Evolutionary conservation across 805 yeast species (phyloP).

Genomic region (Barnettozyma botsteinii): DNA sequence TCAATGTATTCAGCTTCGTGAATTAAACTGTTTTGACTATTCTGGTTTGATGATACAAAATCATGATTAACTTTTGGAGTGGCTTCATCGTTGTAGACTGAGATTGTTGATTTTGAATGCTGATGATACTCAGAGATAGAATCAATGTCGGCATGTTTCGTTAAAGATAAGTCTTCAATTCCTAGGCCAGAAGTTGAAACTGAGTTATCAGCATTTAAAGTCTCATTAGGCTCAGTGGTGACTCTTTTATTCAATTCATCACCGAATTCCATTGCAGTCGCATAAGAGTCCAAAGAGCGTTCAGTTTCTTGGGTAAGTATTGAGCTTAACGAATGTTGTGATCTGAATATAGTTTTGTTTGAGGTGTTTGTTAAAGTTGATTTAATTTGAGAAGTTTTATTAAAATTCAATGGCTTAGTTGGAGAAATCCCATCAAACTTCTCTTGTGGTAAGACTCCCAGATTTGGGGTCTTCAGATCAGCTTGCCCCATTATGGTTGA

Average conservation of each 20-base stretch:
- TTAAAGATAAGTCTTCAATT: conserved; percentile 11
- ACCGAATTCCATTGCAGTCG: conserved; percentile 19
- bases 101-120: conserved; percentile 7
- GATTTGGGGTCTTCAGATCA: conserved; percentile 9
- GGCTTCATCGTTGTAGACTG: conserved; percentile 18
- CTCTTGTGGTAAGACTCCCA: not conserved
- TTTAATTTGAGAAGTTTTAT: not conserved
- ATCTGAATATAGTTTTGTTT: not conserved
- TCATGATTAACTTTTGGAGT: conserved; percentile 17
- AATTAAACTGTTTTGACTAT: not conserved
- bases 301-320: conserved; percentile 11
- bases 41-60: not conserved
- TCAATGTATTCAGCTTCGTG: not conserved
- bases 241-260: too few relatives aligned
- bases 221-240: not conserved
- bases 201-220: not conserved
- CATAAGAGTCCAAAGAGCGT: conserved; percentile 14
- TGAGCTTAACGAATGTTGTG: conserved; percentile 13
- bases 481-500: not conserved
- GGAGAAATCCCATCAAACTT: conserved; percentile 20
- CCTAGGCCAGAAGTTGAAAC: conserved; percentile 13
- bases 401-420: conserved; percentile 22
- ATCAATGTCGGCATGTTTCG: not conserved
- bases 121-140: not conserved
- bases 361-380: not conserved